Conservation (phyloP, 345 rosid genomes). For the Hibiscus trionum region DNA sequence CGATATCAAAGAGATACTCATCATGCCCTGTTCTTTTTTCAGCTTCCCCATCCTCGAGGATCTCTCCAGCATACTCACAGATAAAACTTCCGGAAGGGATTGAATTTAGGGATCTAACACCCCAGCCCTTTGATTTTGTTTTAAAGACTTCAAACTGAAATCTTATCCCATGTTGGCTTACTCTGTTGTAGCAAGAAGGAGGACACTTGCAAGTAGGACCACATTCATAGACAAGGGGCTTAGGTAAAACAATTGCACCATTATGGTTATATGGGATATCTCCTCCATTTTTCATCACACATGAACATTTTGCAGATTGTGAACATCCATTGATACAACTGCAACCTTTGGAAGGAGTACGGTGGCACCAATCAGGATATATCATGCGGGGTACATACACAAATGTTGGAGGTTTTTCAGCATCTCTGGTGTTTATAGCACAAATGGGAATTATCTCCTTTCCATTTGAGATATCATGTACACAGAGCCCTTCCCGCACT, state of each 20-base stretch:
- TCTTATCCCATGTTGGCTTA: conserved; percentile 62
- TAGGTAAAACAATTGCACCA: conserved; percentile 63
- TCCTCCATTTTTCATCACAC: conserved; percentile 61
- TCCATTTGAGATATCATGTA: conserved; percentile 57
- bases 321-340: conserved; percentile 49
- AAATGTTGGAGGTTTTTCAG: conserved; percentile 66
- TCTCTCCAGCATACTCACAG: conserved; percentile 82
- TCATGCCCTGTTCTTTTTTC: conserved; percentile 55
- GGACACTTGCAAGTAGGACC: conserved; percentile 79
- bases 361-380: conserved; percentile 49
- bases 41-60: conserved; percentile 71
- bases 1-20: conserved; percentile 78
- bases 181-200: conserved; percentile 66
- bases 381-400: conserved; percentile 42
- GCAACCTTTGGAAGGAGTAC: conserved; percentile 45
- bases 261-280: conserved; percentile 71
- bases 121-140: conserved; percentile 85
- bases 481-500: conserved; percentile 55
- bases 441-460: conserved; percentile 54
- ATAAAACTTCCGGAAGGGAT: conserved; percentile 79
- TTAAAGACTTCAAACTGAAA: conserved; percentile 76
- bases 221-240: conserved; percentile 67
- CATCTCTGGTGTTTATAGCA: conserved; percentile 65
- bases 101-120: conserved; percentile 70
- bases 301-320: conserved; percentile 40